These are phyloP conservation scores for Solanum acaule DNA, from an alignment of 257 asterid genomes.

Conservation along the genomic window DNA sequence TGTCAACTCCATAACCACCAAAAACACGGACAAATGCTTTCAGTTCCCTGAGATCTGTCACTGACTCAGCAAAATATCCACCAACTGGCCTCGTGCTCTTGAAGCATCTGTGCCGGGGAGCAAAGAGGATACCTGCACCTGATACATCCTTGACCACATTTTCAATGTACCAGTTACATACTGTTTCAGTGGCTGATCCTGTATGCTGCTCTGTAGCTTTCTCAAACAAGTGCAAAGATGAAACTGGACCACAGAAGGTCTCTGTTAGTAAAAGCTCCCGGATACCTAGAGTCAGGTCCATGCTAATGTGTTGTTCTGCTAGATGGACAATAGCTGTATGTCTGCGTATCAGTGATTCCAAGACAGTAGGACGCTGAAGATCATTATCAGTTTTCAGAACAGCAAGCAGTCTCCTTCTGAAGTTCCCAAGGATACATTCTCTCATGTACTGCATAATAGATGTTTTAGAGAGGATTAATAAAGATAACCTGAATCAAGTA, in stretches of 20 bases:
- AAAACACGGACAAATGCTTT: slow-evolving; percentile 81
- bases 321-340: slow-evolving; percentile 85
- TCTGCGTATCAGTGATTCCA: slow-evolving; percentile 73
- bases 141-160: slow-evolving; percentile 89
- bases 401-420: slow-evolving; percentile 81
- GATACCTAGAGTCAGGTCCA: slow-evolving; percentile 96
- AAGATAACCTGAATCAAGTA: background rate
- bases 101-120: slow-evolving; percentile 84
- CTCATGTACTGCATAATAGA: slow-evolving; percentile 83
- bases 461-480: background rate
- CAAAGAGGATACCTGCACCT: slow-evolving; percentile 80
- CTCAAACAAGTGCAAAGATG: slow-evolving; percentile 90
- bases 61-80: slow-evolving; percentile 88
- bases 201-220: slow-evolving; percentile 70
- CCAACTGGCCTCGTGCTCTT: slow-evolving; percentile 98
- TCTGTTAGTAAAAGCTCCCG: slow-evolving; percentile 89
- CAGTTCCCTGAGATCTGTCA: slow-evolving; percentile 65
- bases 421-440: slow-evolving; percentile 93
- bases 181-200: slow-evolving; percentile 84
- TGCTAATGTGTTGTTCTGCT: slow-evolving; percentile 97
- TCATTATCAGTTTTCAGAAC: slow-evolving; percentile 92
- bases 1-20: slow-evolving; percentile 95
- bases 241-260: slow-evolving; percentile 91
- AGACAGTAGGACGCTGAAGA: slow-evolving; percentile 90
- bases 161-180: slow-evolving; percentile 93